Evolutionary conservation across 164 flowering plant genomes (phyloP), one percentile per base, ranked within the genome.

Genomic region (Magnolia officinalis): DNA sequence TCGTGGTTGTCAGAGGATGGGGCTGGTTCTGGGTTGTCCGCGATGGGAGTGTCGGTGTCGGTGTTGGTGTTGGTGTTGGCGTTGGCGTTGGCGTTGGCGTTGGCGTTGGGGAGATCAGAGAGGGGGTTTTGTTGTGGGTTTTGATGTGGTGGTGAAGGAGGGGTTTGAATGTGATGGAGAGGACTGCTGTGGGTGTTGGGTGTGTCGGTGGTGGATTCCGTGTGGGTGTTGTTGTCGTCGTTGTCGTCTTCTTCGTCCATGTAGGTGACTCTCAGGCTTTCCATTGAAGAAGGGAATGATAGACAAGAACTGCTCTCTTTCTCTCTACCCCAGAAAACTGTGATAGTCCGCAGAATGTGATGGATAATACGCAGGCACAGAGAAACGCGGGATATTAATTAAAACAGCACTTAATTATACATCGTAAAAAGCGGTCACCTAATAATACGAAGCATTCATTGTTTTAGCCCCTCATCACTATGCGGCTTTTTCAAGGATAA

Each of bases 221-320:
- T 9, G 21, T 24, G 70, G 50, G 63, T 59, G 31, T 29, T 63
- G 50, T 73, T 71, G 69, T 16, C 13, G 21, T 6, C 23, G 76
- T 83, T 86, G 23, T 85, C 88, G 2, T 85, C 89, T 5, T 83
- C 88, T 1, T 89, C 92, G 76, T 85, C 89, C 58, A 63, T 75
- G 88, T 84, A 89, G 50, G 74, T 74, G 20, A 79, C 82, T 80
- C 70, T 85, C 21, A 87, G 82, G 71, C 70, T 77, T 10, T 87
- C 90, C 92, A 89, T 89, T 2, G 20, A 80, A 79, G 65, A 80
- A 81, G 3, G 45, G 73, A 64, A 23, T 74, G 78, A 50, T 10
- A 29, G 2, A 24, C 20, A 73, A 70, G 21, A 59, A 0, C 63
- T 4, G 45, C 45, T 37, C 45, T 37, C 45, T 37, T 0, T 37